These are phyloP conservation scores for Meyerozyma sp. DNA, from an alignment of 1,139 yeast genomes.

Conservation along the genomic window DNA sequence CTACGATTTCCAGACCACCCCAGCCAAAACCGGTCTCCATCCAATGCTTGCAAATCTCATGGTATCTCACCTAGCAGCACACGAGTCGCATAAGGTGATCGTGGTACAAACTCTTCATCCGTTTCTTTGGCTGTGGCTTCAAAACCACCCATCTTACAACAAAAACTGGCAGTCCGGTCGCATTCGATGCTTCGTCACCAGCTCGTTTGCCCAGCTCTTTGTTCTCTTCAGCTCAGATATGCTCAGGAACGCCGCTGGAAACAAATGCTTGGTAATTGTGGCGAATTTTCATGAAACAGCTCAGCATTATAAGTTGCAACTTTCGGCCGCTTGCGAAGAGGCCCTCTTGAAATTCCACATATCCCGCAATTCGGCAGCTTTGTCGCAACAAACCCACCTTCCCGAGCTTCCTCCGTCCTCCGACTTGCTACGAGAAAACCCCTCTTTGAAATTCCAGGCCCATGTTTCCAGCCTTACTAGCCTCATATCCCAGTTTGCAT, in stretches of 20 bases:
- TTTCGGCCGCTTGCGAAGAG: conserved; percentile 32
- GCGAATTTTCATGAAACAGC: conserved; percentile 32
- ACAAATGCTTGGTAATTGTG: conserved; percentile 18
- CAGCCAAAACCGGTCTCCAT: conserved; percentile 22
- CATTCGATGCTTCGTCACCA: conserved; percentile 12
- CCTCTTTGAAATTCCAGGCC: conserved; percentile 24
- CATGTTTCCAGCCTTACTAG: conserved; percentile 27
- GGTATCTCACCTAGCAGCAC: conserved; percentile 21
- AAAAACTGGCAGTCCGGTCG: conserved; percentile 14
- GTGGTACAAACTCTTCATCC: conserved; percentile 26
- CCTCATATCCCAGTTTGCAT: conserved; percentile 20
- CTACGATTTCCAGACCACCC: conserved; percentile 36
- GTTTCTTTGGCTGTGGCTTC: conserved; percentile 24
- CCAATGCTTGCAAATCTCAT: conserved; percentile 20
- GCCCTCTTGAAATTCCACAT: conserved; percentile 29
- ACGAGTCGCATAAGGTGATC: conserved; percentile 14
- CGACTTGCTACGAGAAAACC: conserved; percentile 27
- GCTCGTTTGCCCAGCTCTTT: conserved; percentile 24
- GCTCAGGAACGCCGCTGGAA: conserved; percentile 6
- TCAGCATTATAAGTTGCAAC: conserved; percentile 31
- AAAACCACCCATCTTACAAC: conserved; percentile 15
- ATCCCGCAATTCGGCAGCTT: conserved; percentile 17
- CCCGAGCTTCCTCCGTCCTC: conserved; percentile 29
- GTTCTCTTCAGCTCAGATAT: conserved; percentile 14
- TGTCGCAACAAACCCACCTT: conserved; percentile 17